A percentile compares a stretch with the other conserved stretches of the same genome.
phyloP scores from a whole-genome alignment of 116 monocot genomes.

The Dioscorea cayenensis region DNA sequence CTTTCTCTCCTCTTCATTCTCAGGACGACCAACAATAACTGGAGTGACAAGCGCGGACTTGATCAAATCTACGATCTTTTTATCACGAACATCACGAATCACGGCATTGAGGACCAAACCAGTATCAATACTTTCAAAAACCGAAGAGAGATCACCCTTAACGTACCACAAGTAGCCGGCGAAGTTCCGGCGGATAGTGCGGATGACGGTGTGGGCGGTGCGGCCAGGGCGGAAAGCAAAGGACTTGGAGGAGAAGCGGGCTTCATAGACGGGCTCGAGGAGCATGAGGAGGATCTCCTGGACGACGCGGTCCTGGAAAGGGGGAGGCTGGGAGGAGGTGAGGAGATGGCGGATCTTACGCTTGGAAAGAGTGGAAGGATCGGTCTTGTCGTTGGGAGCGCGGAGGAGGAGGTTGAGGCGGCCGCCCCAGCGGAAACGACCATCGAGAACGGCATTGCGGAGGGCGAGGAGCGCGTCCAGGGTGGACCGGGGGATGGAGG shows the following conservation, averaged over 20 bases:
- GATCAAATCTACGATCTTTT: conserved; percentile 72
- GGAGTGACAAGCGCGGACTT: conserved; percentile 76
- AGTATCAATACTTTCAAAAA: conserved; percentile 57
- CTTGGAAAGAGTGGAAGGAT: conserved; percentile 83
- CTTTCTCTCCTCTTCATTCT: conserved; percentile 27
- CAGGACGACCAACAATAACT: conserved; percentile 42
- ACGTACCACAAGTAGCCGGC: conserved; percentile 95
- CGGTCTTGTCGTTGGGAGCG: conserved; percentile 68
- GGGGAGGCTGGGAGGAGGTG: conserved; percentile 58
- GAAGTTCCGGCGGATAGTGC: conserved; percentile 71
- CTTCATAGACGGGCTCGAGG: conserved; percentile 81
- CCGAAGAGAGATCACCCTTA: conserved; percentile 66
- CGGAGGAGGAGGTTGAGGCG: conserved; percentile 72
- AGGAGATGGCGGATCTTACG: conserved; percentile 76
- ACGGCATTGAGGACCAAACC: conserved; percentile 55
- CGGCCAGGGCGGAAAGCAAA: conserved; percentile 84
- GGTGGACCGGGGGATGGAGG: conserved; percentile 39
- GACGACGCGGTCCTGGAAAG: conserved; percentile 87
- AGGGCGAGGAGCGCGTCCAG: conserved; percentile 70
- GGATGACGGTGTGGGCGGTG: conserved; percentile 64
- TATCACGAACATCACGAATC: conserved; percentile 81
- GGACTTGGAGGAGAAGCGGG: conserved; percentile 61
- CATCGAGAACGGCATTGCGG: conserved; percentile 88
- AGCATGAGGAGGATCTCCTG: conserved; percentile 84
- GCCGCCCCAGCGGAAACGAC: conserved; percentile 81